Evolutionary conservation across 805 yeast genomes (phyloP).

Genomic region (Scheffersomyces coipomensis): DNA sequence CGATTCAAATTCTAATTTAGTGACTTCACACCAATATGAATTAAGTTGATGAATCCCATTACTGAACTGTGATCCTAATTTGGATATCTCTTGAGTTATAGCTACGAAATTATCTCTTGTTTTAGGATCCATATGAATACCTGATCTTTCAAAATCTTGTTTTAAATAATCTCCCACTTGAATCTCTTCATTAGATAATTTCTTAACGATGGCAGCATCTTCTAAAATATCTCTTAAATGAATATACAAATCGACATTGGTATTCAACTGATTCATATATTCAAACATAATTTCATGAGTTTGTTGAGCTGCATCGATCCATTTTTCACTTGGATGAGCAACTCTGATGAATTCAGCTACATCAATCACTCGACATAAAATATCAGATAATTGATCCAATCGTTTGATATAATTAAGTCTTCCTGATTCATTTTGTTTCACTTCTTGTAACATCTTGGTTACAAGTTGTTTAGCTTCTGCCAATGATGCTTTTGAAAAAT

Average conservation of each 20-base stretch:
- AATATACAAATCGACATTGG: conserved; percentile 69
- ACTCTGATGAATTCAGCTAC: conserved; percentile 89
- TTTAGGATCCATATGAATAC: conserved; percentile 72
- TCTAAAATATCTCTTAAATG: conserved; percentile 57
- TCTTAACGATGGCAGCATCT: conserved; percentile 23
- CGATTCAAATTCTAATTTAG: conserved; percentile 25
- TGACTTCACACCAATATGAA: conserved; percentile 35
- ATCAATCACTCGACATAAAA: conserved; percentile 89
- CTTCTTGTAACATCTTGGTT: conserved; percentile 45
- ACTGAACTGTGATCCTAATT: conserved; percentile 75
- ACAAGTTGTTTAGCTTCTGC: conserved; percentile 63
- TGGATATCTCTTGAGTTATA: conserved; percentile 76
- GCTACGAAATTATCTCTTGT: conserved; percentile 70
- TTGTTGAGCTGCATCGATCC: conserved; percentile 78
- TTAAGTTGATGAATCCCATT: conserved; percentile 42
- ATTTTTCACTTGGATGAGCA: conserved; percentile 73
- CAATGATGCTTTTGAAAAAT: conserved; percentile 68
- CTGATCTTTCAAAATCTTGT: conserved; percentile 87
- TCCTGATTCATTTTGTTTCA: conserved; percentile 41
- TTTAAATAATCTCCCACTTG: conserved; percentile 78
- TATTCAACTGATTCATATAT: conserved; percentile 89
- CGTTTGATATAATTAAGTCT: conserved; percentile 52
- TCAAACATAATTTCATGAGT: conserved; percentile 89
- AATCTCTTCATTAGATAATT: conserved; percentile 69
- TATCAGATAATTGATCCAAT: conserved; percentile 83